Percentiles rank a stretch among this genome's conserved stretches.
Conservation (phyloP, 2,329 filamentous ascomycete genomes). For the Beauveria varroae region DNA sequence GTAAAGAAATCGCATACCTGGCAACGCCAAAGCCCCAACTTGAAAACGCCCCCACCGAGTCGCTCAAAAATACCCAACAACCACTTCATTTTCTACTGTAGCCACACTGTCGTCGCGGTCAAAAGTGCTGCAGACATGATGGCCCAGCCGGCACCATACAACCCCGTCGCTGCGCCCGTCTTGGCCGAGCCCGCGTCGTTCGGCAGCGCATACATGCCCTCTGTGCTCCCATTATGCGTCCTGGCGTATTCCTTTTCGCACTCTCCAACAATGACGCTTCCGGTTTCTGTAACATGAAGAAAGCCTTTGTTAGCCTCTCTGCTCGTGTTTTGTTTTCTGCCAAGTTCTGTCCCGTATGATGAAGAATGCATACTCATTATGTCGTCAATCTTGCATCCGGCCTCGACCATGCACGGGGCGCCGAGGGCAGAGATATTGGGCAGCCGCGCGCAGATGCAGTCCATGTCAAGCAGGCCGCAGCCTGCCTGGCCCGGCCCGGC, state of each 20-base stretch:
- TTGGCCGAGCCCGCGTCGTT: background rate
- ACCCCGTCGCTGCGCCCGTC: background rate
- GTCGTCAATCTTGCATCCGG: constrained; percentile 27
- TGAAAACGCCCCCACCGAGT: background rate
- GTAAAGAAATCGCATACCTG: background rate
- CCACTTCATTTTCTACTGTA: background rate
- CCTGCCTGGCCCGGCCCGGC: constrained; percentile 22
- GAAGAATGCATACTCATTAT: constrained; percentile 25
- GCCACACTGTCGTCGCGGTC: background rate
- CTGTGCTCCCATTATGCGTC: constrained; percentile 2
- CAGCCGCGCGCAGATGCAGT: constrained; percentile 31
- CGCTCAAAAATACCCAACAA: background rate
- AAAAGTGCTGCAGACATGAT: background rate
- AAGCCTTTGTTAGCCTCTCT: background rate
- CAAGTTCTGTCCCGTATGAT: background rate
- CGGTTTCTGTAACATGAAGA: too few relatives aligned
- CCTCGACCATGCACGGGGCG: constrained; percentile 28
- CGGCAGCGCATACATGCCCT: background rate
- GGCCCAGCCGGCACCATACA: constrained; percentile 1
- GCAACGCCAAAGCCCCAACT: background rate
- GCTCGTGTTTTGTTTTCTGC: background rate
- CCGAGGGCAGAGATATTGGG: constrained; percentile 26
- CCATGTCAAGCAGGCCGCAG: constrained; percentile 27
- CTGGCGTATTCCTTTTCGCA: constrained; percentile 6
- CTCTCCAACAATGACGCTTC: background rate